Evolutionary conservation across 805 yeast genomes (phyloP).

Genomic region (Metschnikowia proteae): DNA sequence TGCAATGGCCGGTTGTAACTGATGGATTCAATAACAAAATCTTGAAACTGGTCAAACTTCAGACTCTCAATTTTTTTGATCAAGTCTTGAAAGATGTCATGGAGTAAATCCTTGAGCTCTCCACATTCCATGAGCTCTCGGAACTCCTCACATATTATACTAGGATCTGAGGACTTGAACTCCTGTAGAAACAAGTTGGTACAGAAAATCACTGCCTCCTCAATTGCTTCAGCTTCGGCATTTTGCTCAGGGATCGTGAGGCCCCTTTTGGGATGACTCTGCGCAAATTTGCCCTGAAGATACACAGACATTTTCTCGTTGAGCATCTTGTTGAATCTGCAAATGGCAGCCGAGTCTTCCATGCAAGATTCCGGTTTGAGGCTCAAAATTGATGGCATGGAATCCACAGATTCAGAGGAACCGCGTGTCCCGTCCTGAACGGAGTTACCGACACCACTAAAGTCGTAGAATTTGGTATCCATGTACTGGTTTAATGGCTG

Average conservation of each 20-base stretch:
- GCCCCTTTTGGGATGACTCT: not conserved
- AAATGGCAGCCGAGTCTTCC: not conserved
- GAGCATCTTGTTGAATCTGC: not conserved
- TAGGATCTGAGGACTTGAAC: slow-evolving; percentile 13
- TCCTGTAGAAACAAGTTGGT: slow-evolving; percentile 15
- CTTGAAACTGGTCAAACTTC: slow-evolving; percentile 16
- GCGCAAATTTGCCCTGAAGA: slow-evolving; percentile 3
- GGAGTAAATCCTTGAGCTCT: slow-evolving; percentile 5
- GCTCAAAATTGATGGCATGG: slow-evolving; percentile 5
- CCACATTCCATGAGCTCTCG: slow-evolving; percentile 6
- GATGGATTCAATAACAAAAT: slow-evolving; percentile 12
- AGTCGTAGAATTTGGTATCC: not conserved
- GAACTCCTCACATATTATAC: slow-evolving; percentile 12
- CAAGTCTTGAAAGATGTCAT: slow-evolving; percentile 10
- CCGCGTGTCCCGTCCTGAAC: not conserved
- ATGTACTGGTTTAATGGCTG: not conserved
- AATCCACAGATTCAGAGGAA: slow-evolving; percentile 1
- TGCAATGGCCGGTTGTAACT: not conserved
- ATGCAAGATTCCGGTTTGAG: not conserved
- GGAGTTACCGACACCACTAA: not conserved
- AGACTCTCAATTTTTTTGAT: slow-evolving; percentile 12
- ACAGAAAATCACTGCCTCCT: slow-evolving; percentile 11
- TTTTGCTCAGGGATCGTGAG: not conserved
- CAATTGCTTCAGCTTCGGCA: not conserved
- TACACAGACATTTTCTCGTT: not conserved